Percentiles rank a stretch among this genome's conserved stretches.
Evolutionary conservation across 2,329 filamentous ascomycete genomes (phyloP).

Genomic region (Hypoxylon sp.): DNA sequence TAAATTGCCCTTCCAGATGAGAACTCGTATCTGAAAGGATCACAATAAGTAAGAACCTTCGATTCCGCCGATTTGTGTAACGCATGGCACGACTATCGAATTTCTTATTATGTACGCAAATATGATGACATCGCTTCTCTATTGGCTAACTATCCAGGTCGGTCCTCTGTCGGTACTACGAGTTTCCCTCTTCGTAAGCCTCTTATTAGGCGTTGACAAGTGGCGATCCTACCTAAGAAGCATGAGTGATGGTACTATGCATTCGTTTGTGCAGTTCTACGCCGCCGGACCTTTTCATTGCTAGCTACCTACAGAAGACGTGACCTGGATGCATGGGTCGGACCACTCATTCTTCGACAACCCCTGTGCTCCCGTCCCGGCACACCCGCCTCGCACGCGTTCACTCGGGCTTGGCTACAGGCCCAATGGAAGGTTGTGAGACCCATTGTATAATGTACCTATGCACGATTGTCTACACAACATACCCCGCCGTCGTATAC

Average conservation of each 20-base stretch:
- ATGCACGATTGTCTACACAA: conserved; percentile 43
- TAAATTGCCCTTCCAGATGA: conserved; percentile 1
- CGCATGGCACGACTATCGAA: conserved; percentile 31
- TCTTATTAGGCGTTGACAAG: conserved; percentile 39
- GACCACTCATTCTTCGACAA: conserved; percentile 30
- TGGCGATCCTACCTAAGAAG: conserved; percentile 40
- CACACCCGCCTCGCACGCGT: conserved; percentile 32
- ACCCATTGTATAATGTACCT: conserved; percentile 34
- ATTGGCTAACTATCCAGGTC: conserved; percentile 26
- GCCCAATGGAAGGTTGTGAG: conserved; percentile 24
- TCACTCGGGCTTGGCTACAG: conserved; percentile 38
- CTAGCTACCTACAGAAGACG: conserved; percentile 31
- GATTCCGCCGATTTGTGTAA: conserved; percentile 43
- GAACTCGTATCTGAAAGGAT: conserved; percentile 12
- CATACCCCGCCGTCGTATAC: conserved; percentile 44
- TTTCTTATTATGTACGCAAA: conserved; percentile 31
- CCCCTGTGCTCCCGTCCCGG: conserved; percentile 34
- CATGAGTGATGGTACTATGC: conserved; percentile 28
- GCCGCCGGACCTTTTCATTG: conserved; percentile 13
- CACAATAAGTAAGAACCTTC: conserved; percentile 17
- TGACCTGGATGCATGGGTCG: conserved; percentile 27
- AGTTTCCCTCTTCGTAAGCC: conserved; percentile 23
- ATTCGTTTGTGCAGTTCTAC: conserved; percentile 21
- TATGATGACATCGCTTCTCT: conserved; percentile 19
- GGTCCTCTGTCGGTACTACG: conserved; percentile 33